These are phyloP conservation scores for Plantago ovata DNA, from an alignment of 257 asterid genomes.

Conservation along the genomic window DNA sequence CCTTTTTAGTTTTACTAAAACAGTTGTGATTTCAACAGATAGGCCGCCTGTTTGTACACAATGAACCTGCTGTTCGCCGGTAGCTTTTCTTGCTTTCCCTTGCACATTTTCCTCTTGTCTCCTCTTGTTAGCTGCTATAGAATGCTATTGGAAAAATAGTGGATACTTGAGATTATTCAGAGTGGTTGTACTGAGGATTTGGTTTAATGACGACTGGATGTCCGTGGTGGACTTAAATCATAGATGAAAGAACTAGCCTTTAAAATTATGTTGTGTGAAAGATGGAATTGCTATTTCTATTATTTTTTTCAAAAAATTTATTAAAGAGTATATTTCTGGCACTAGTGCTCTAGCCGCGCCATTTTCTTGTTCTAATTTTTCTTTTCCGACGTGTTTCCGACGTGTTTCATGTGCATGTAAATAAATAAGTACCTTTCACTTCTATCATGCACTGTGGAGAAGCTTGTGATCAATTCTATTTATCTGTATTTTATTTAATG, in stretches of 20 bases:
- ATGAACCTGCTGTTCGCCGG: slow-evolving; percentile 38
- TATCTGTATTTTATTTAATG: no score
- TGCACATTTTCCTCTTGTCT: not conserved
- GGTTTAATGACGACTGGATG: not conserved
- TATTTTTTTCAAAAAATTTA: no score
- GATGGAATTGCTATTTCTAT: not conserved
- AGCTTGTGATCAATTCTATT: no score
- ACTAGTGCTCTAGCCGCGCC: no score
- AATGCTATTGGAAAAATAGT: not conserved
- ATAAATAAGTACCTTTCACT: no score
- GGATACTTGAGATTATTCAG: not conserved
- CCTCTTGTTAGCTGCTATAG: not conserved
- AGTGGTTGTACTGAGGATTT: not conserved
- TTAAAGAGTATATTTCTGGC: not conserved
- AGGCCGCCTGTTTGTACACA: no score
- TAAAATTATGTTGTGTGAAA: no score
- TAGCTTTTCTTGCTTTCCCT: slow-evolving; percentile 5
- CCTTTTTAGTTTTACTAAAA: not conserved
- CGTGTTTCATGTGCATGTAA: no score
- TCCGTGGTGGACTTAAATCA: not conserved
- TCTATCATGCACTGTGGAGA: no score
- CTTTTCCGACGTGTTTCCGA: no score
- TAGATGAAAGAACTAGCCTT: not conserved
- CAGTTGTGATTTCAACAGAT: slow-evolving; percentile 27
- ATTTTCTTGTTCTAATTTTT: no score